Evolutionary conservation across 495 filamentous ascomycete species (phyloP), one percentile per base, ranked within the genome.

Genomic region (Neurospora cerealis): DNA sequence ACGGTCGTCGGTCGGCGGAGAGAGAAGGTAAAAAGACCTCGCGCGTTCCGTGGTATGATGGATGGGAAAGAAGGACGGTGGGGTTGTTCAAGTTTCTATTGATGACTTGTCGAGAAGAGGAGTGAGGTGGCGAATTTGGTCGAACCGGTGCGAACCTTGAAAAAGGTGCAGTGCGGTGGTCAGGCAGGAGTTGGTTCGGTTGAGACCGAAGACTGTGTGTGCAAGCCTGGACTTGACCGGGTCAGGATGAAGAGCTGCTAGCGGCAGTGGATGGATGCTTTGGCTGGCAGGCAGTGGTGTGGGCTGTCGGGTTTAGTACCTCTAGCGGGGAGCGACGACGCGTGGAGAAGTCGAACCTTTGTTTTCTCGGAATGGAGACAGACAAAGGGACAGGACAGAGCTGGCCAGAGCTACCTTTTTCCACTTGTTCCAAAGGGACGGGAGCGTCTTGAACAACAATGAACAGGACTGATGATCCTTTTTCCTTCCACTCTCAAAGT

Each of bases 21-120:
- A 41, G 74, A 75, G 39, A 72, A 75, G 73, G 73, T 32, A 70
- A 75, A 79, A 72, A 69, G 72, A 71, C 38, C 41, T 28, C 41
- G 46, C 70, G 32, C 39, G 39, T 32, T 19, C 28, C 5, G 24
- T 62, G 54, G 28, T 24, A 62, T 62, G 28, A 6, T 62, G 28
- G 15, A 34, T 62, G 54, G 24, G 54, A 62, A 62, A 32, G 54
- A 62, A 62, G 54, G 54, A 62, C 54, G 54, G 54, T 34, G 54
- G 54, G 54, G 54, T 28, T 60, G 24, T 60, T 60, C 48, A 7
- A 17, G 54, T 62, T 19, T 34, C 11, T 28, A 34, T 62, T 62
- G 54, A 62, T 62, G 54, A 62, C 54, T 62, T 62, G 54, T 62
- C 54, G 54, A 62, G 54, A 28, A 17, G 54, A 62, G 54, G 54